Conservation (phyloP, 2,329 filamentous ascomycete species). For the Fusarium armeniacum region DNA sequence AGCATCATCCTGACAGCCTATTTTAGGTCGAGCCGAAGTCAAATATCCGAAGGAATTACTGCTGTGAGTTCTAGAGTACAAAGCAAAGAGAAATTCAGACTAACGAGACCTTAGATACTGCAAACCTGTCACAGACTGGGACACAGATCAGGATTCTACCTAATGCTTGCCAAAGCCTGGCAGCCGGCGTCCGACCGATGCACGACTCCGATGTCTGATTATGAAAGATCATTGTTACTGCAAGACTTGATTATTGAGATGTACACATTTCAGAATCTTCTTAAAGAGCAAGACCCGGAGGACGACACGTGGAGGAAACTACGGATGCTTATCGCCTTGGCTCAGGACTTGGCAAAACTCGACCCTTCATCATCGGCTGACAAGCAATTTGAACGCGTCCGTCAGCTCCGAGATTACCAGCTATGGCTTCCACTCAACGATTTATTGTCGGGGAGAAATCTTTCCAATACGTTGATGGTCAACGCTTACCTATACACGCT, state of each 20-base stretch:
- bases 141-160: slow-evolving; percentile 22
- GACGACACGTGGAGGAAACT: slow-evolving; percentile 18
- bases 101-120: slow-evolving; percentile 8
- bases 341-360: slow-evolving; percentile 18
- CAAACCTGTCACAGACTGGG: slow-evolving; percentile 19
- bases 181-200: background rate
- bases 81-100: rapidly evolving
- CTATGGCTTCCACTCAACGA: slow-evolving; percentile 31
- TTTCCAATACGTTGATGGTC: slow-evolving; percentile 30
- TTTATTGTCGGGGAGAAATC: slow-evolving; percentile 19
- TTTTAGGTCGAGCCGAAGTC: slow-evolving; percentile 17
- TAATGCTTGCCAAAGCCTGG: slow-evolving; percentile 27
- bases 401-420: slow-evolving; percentile 21
- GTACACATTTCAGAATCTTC: slow-evolving; percentile 10
- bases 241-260: slow-evolving; percentile 26
- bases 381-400: slow-evolving; percentile 25
- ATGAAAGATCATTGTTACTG: background rate
- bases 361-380: slow-evolving; percentile 7
- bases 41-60: slow-evolving; percentile 31
- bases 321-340: slow-evolving; percentile 19
- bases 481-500: slow-evolving; percentile 30
- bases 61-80: background rate
- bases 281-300: slow-evolving; percentile 16
- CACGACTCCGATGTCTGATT: background rate
- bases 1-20: slow-evolving; percentile 4